These are phyloP conservation scores for Aspergillus proliferans DNA, from an alignment of 2,329 filamentous ascomycete species.

Conservation along the genomic window DNA sequence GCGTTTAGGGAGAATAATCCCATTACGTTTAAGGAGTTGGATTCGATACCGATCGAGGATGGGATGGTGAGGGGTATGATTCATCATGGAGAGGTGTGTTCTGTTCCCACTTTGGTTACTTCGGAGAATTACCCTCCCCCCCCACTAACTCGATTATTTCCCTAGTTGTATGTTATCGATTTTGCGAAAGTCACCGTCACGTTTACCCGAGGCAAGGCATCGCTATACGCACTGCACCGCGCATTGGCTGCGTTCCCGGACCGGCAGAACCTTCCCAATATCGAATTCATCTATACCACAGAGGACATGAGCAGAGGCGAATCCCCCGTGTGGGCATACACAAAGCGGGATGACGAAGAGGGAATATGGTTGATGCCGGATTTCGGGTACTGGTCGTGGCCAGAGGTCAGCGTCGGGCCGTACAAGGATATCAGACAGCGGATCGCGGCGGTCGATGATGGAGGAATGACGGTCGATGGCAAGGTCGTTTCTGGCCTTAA, in stretches of 20 bases:
- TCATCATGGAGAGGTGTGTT: constrained; percentile 30
- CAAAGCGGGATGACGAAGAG: constrained; percentile 32
- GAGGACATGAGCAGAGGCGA: constrained; percentile 38
- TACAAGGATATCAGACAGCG: constrained; percentile 39
- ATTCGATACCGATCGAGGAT: constrained; percentile 25
- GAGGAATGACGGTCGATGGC: constrained; percentile 15
- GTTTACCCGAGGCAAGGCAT: constrained; percentile 35
- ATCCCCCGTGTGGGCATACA: constrained; percentile 40
- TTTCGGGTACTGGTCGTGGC: constrained; percentile 51
- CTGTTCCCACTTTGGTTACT: neutral
- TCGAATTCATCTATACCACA: constrained; percentile 45
- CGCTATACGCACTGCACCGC: constrained; percentile 44
- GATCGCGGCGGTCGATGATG: constrained; percentile 33
- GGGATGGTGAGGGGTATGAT: constrained; percentile 34
- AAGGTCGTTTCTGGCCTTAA: constrained; percentile 8
- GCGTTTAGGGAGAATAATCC: constrained; percentile 12
- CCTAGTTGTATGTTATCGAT: constrained; percentile 33
- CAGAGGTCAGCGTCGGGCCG: constrained; percentile 41
- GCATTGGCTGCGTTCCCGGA: constrained; percentile 39
- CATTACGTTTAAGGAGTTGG: constrained; percentile 30
- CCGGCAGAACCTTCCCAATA: constrained; percentile 38
- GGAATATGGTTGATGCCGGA: constrained; percentile 49
- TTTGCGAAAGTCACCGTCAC: constrained; percentile 29
- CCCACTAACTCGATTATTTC: neutral
- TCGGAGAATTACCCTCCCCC: neutral